phyloP scores from a whole-genome alignment of 108 stramenopile genomes.

The Bacterosira constricta region DNA sequence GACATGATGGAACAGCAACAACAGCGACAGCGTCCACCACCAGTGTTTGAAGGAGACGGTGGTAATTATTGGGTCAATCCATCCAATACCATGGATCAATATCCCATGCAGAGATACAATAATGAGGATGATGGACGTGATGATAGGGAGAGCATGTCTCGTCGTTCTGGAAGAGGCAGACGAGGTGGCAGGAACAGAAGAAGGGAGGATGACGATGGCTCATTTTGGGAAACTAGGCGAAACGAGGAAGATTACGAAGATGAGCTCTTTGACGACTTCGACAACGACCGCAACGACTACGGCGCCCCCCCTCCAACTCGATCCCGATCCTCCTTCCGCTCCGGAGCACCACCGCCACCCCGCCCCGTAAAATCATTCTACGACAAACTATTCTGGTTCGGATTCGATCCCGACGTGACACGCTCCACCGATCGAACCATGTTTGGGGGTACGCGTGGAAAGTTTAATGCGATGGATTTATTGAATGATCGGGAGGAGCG shows the following conservation, averaged over 20 bases:
- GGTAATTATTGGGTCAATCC: constrained; percentile 54
- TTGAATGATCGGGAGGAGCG: constrained; percentile 48
- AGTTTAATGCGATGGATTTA: constrained; percentile 74
- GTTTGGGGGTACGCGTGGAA: constrained; percentile 86
- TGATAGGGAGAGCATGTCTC: background rate
- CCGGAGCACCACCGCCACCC: constrained; percentile 64
- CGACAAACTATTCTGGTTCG: constrained; percentile 76
- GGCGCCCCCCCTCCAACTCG: constrained; percentile 64
- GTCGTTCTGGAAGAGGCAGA: background rate
- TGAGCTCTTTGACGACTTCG: constrained; percentile 35
- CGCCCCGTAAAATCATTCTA: constrained; percentile 64
- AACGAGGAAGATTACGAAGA: constrained; percentile 11
- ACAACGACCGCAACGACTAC: constrained; percentile 26
- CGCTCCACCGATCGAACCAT: constrained; percentile 70
- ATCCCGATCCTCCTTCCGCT: constrained; percentile 55
- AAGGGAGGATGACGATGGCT: constrained; percentile 16
- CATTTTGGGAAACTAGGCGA: constrained; percentile 45
- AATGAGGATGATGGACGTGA: background rate
- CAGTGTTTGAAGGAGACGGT: constrained; percentile 6
- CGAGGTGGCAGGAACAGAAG: background rate
- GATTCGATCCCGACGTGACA: constrained; percentile 52
- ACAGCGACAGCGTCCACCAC: background rate
- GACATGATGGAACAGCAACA: constrained; percentile 1
- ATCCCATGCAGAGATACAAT: constrained; percentile 4
- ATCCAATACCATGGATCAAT: constrained; percentile 26